Percentiles rank a stretch among this genome's conserved stretches.
Conservation (phyloP, 228 moss, liverwort and hornwort genomes). For the Sphagnum fallax region DNA sequence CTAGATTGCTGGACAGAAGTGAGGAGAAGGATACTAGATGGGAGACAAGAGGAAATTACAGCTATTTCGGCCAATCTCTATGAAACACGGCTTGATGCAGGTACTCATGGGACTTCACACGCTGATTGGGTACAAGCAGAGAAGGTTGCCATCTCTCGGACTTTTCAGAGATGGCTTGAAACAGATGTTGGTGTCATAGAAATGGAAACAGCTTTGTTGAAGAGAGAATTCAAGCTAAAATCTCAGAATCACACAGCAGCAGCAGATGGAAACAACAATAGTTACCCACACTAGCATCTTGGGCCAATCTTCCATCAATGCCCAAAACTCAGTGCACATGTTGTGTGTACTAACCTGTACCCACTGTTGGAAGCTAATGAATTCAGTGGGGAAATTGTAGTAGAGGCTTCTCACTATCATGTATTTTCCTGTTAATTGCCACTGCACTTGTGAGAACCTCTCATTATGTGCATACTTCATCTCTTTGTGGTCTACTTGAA, state of each 20-base stretch:
- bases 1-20: constrained; percentile 54
- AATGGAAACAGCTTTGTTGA: constrained; percentile 46
- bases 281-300: no score
- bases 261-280: background rate
- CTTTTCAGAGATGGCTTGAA: constrained; percentile 50
- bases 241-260: background rate
- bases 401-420: no score
- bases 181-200: constrained; percentile 47
- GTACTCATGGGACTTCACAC: constrained; percentile 16
- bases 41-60: constrained; percentile 32
- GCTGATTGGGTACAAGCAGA: constrained; percentile 37
- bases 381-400: no score
- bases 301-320: no score
- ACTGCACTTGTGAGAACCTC: no score
- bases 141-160: constrained; percentile 36
- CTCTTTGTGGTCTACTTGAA: no score
- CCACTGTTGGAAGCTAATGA: no score
- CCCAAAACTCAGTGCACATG: no score
- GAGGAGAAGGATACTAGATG: constrained; percentile 45
- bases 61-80: constrained; percentile 22
- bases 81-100: constrained; percentile 6
- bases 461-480: no score
- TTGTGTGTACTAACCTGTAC: no score
- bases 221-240: constrained; percentile 27
- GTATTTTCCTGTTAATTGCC: no score